Percentiles rank a stretch among this genome's conserved stretches.
These are phyloP conservation scores for Carex arenaria DNA, from an alignment of 202 grass and related monocot genomes.

Conservation along the genomic window DNA sequence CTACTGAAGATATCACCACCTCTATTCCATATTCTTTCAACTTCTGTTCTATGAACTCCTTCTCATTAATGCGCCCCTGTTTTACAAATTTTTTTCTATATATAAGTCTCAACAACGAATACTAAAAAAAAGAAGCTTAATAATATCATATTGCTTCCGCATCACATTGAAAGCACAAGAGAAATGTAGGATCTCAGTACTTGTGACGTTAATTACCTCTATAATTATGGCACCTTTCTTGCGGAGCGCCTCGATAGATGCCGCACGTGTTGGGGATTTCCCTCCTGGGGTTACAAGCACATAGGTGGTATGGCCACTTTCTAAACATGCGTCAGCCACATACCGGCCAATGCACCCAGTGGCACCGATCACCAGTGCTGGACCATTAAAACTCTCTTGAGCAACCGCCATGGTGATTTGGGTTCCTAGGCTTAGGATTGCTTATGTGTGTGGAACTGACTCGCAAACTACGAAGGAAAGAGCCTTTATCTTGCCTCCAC, in stretches of 20 bases:
- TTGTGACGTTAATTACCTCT: constrained; percentile 13
- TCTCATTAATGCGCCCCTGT: constrained; percentile 32
- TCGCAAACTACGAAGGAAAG: neutral
- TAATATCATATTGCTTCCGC: neutral
- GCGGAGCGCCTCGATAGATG: constrained; percentile 37
- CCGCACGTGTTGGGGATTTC: constrained; percentile 20
- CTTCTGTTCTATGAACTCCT: constrained; percentile 34
- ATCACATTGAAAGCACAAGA: too few species aligned
- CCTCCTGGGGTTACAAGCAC: constrained; percentile 41
- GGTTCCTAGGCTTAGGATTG: neutral
- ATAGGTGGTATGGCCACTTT: constrained; percentile 40
- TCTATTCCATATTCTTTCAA: constrained; percentile 40
- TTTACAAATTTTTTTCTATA: neutral
- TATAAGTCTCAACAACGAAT: neutral
- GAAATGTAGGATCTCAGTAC: too few species aligned
- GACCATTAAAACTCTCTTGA: neutral
- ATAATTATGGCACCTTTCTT: constrained; percentile 47
- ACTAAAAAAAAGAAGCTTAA: neutral
- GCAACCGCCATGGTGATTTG: neutral
- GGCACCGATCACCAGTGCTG: constrained; percentile 47
- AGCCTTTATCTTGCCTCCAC: too few species aligned
- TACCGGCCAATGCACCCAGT: constrained; percentile 69
- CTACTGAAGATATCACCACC: constrained; percentile 64
- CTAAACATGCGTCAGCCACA: constrained; percentile 58
- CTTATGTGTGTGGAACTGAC: neutral